Conservation (phyloP, 1,284 basidiomycete genomes). For the Apiotrichum porosum region DNA sequence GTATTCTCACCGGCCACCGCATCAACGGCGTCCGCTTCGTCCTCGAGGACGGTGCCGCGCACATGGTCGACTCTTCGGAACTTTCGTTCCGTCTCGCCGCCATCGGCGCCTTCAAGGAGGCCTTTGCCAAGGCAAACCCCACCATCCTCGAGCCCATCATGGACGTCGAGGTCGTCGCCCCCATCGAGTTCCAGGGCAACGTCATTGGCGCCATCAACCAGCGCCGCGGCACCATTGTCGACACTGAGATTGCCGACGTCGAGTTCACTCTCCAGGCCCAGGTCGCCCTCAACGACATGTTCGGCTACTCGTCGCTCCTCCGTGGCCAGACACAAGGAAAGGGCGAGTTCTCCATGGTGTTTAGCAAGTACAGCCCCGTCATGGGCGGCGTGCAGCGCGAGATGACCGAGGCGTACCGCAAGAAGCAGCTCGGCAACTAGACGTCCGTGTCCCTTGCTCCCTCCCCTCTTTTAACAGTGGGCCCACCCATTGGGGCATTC, state of each 20-base stretch:
- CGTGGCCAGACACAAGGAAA: conserved; percentile 95
- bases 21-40: conserved; percentile 85
- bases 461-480: background rate
- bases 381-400: conserved; percentile 82
- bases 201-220: conserved; percentile 95
- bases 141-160: conserved; percentile 96
- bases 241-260: conserved; percentile 94
- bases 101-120: conserved; percentile 89
- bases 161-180: conserved; percentile 96
- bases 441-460: background rate
- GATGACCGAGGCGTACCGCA: conserved; percentile 64
- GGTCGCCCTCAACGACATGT: conserved; percentile 97
- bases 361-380: conserved; percentile 84
- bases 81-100: conserved; percentile 88
- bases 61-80: conserved; percentile 96
- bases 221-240: conserved; percentile 88
- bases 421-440: conserved; percentile 32
- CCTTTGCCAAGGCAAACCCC: conserved; percentile 69
- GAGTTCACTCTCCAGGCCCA: conserved; percentile 91
- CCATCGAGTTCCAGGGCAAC: conserved; percentile 92
- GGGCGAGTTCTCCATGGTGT: conserved; percentile 96
- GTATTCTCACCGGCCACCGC: conserved; percentile 80
- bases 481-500: too few relatives aligned
- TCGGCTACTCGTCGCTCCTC: conserved; percentile 88
- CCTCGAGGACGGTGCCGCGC: conserved; percentile 85